Conservation (phyloP, 495 filamentous ascomycete species). For the Pyrenula aspistea region DNA sequence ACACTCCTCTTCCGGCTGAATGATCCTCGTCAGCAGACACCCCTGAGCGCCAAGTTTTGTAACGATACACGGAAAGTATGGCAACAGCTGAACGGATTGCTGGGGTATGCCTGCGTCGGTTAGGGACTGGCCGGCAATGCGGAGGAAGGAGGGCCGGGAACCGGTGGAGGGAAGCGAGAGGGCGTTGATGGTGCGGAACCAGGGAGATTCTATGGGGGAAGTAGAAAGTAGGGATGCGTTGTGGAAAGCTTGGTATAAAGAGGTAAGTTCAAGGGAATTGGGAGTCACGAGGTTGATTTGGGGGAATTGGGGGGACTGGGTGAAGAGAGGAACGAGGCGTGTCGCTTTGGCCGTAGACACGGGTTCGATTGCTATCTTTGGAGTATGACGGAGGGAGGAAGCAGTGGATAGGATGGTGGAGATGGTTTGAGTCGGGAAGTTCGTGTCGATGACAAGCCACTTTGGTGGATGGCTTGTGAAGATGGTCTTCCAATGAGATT, state of each 20-base stretch:
- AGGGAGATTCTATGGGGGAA: conserved; percentile 24
- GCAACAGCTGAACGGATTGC: conserved; percentile 72
- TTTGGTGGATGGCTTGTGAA: conserved; percentile 44
- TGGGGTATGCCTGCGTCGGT: conserved; percentile 77
- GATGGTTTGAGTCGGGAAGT: conserved; percentile 38
- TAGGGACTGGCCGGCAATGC: conserved; percentile 43
- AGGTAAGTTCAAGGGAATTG: conserved; percentile 66
- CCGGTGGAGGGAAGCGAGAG: conserved; percentile 46
- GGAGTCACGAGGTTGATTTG: conserved; percentile 61
- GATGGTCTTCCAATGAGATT: conserved; percentile 46
- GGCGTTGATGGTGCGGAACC: conserved; percentile 70
- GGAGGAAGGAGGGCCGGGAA: conserved; percentile 52
- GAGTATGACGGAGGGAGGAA: conserved; percentile 15
- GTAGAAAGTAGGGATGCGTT: conserved; percentile 52
- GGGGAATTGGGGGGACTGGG: background rate
- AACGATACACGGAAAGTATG: conserved; percentile 71
- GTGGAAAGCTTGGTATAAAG: conserved; percentile 59
- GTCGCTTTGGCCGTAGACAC: conserved; percentile 70
- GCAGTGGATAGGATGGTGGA: background rate
- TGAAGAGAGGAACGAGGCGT: conserved; percentile 44
- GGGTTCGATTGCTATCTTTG: conserved; percentile 76
- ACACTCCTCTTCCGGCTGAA: conserved; percentile 49
- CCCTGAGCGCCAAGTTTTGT: conserved; percentile 74
- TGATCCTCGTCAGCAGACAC: conserved; percentile 62
- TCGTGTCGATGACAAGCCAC: conserved; percentile 72